Evolutionary conservation across 1,284 basidiomycete genomes (phyloP), one percentile per base, ranked within the genome.

Genomic region (Pterulicium gracile): DNA sequence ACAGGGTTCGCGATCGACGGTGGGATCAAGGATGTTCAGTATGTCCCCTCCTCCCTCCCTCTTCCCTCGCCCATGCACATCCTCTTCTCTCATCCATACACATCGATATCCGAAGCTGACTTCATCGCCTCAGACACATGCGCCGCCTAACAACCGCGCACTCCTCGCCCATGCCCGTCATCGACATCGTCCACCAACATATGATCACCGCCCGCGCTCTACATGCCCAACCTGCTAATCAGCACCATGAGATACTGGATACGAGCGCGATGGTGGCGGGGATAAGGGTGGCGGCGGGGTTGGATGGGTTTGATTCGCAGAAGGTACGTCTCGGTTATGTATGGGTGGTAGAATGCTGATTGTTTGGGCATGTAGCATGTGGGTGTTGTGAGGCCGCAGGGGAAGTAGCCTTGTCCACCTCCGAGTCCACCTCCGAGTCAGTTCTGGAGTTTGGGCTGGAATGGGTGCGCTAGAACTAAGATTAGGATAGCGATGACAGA

Each of bases 1-100:
- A 70, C 70, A 34, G 92, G 90, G n/a, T 94, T 95, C 61, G 71
- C 81, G n/a, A 77, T 94, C 46, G 81, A 84, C 32, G 88, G 88
- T 14, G 92, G 90, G n/a, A 79, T 94, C 56, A 90, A 90, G 56
- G 90, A 94, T 58, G 68, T 67, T 7, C 42, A 43, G 19, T 39
- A 39, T 7, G 27, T n/a, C 7, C n/a, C 7, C n/a, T n/a, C 27
- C n/a, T 7, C 13, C 62, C 71, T n/a, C n/a, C n/a, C n/a, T n/a
- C n/a, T n/a, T n/a, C n/a, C n/a, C n/a, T n/a, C n/a, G n/a, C n/a
- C n/a, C n/a, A n/a, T n/a, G n/a, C n/a, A n/a, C n/a, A n/a, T n/a
- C n/a, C n/a, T n/a, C n/a, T n/a, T n/a, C n/a, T n/a, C n/a, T n/a
- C n/a, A n/a, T n/a, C n/a, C n/a, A n/a, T n/a, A n/a, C n/a, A n/a